phyloP scores from a whole-genome alignment of 306 rosid genomes.

The Begonia loranthoides region DNA sequence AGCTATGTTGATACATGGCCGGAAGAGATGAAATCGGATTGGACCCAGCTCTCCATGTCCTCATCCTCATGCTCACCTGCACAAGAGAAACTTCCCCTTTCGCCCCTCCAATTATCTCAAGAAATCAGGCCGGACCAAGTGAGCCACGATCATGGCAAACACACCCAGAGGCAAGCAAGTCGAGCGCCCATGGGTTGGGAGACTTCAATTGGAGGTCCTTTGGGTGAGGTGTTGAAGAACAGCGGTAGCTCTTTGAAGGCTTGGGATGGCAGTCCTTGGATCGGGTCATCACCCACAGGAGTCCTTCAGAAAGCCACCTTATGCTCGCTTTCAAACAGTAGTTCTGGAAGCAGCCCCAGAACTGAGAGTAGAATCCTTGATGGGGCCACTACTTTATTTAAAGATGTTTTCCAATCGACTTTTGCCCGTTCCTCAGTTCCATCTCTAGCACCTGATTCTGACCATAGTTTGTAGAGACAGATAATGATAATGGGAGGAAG shows the following conservation, averaged over 20 bases:
- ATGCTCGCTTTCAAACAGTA: constrained; percentile 39
- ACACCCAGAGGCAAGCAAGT: constrained; percentile 10
- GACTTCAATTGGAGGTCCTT: constrained; percentile 37
- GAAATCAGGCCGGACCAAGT: constrained; percentile 23
- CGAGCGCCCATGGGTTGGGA: constrained; percentile 22
- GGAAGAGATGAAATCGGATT: constrained; percentile 28
- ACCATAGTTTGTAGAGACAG: no score
- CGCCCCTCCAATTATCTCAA: constrained; percentile 26
- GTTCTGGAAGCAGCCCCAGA: constrained; percentile 34
- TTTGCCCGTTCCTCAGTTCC: constrained; percentile 26
- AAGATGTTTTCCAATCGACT: constrained; percentile 22
- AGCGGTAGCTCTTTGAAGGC: constrained; percentile 10
- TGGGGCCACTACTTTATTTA: constrained; percentile 14
- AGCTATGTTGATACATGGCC: constrained; percentile 27
- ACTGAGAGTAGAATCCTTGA: constrained; percentile 7
- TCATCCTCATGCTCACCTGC: constrained; percentile 32
- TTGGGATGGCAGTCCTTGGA: constrained; percentile 27
- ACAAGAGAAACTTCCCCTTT: constrained; percentile 17
- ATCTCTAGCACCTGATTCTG: constrained; percentile 3
- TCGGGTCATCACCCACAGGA: constrained; percentile 36
- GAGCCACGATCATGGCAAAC: constrained; percentile 11
- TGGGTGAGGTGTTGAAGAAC: constrained; percentile 37
- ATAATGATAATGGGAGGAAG: no score
- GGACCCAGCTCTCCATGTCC: constrained; percentile 42
- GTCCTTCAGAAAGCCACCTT: constrained; percentile 33